Base-by-base conservation (phyloP, 352 stramenopile species). In the Pythium periplocum region DNA sequence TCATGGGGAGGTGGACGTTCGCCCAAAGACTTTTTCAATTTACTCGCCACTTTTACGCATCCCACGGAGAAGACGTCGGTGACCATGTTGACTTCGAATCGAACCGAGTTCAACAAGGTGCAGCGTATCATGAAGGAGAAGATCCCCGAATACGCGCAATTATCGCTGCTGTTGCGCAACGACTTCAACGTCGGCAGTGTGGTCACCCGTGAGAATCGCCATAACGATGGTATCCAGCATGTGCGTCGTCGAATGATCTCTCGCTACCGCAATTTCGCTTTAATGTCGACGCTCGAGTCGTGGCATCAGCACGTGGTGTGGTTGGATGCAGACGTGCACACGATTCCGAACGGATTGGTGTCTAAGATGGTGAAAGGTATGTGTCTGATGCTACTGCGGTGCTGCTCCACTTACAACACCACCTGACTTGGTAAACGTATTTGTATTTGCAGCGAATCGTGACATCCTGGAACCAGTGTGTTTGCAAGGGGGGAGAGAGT, bases 271-370 rank as follows among this genome's bases (percentile, higher is more conserved):
- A 80, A 83, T 46, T 71, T 64, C 41, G 64, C 66, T n/a, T 41
- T 80, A 35, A 44, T 70, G 1, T 63, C 58, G 32, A 72, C 57
- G 8, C 46, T 83, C 26, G 45, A 71, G 61, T 40, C 53, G 42
- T 78, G 68, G 65, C 62, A 78, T 40, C 57, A 71, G 32, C 64
- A 74, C 42, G 66, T 78, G 5, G 17, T 82, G 45, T 82, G 68
- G 69, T 39, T 77, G 6, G 65, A 77, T 39, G 54, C 61, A 4
- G 68, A 77, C 6, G 47, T 77, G 48, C 44, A 37, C 11, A 9
- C 36, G 3, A 53, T 77, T 32, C 68, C 65, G 7, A 5, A 51
- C 3, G 45, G 34, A 0, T 43, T 77, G 0, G 51, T 78, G 12
- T 32, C 35, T 7, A 75, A 71, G 43, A 74, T 75, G 66, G 45